Evolutionary conservation across 1,284 basidiomycete genomes (phyloP), one percentile per base, ranked within the genome.

Genomic region (Naganishia albida): DNA sequence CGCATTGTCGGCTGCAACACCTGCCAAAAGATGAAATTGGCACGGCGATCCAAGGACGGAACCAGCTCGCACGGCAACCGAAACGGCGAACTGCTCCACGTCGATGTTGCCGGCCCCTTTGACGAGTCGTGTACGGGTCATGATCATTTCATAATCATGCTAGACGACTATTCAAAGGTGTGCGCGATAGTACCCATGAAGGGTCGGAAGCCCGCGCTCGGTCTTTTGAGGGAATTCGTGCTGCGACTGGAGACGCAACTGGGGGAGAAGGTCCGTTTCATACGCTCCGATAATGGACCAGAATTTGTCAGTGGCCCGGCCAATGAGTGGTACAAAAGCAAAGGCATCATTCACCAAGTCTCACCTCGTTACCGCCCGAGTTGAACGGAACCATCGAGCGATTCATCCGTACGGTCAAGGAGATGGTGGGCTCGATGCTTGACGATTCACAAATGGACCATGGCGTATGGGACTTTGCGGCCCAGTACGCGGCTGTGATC

Each of bases 241-340:
- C 71, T 75, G 0, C 62, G 65, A 59, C 67, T 69, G 12, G 72
- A 77, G 60, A 71, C 66, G 30, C 60, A 68, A 25, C 67, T 70
- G 16, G 71, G 70, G 1, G 15, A 25, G 18, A 70, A 65, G 38
- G 73, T 83, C 59, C 77, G 74, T 51, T 78, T 65, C 4, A 28
- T 78, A 2, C 65, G 73, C 1, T 67, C 71, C 66, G 76, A 82
- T 71, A 74, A 76, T 38, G 77, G 78, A n/a, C 72, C 72, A 1
- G 75, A 80, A 65, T 78, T 70, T 63, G 59, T 65, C 1, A 68
- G 70, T 7, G 70, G 65, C 6, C 75, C 80, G 62, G 25, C 63
- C 10, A 65, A 63, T 0, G 66, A 64, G 0, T 75, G 72, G 48
- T 74, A 80, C 12, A 26, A 10, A 8, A 48, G 63, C 20, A 23